phyloP scores from a whole-genome alignment of 2,329 filamentous ascomycete genomes.

The Diaporthe longicolla region DNA sequence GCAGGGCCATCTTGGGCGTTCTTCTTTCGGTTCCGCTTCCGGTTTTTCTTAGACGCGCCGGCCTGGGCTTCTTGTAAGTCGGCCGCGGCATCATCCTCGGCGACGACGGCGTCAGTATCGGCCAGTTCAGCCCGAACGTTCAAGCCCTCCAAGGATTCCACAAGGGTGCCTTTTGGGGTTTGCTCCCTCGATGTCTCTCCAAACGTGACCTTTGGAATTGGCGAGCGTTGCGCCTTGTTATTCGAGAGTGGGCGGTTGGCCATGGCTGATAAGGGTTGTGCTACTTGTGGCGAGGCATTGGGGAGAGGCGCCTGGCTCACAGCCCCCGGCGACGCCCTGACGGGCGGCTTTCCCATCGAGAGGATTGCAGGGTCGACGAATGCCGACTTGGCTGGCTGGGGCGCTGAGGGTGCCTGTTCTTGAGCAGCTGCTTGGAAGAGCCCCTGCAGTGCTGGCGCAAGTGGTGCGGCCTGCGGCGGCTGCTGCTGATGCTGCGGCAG shows the following conservation, averaged over 20 bases:
- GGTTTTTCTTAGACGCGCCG: constrained; percentile 49
- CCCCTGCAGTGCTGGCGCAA: constrained; percentile 44
- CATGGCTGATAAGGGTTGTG: constrained; percentile 41
- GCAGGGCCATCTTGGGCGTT: constrained; percentile 48
- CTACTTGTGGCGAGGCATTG: constrained; percentile 45
- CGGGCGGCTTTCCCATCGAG: constrained; percentile 70
- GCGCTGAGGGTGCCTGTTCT: constrained; percentile 46
- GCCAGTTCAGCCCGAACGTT: constrained; percentile 44
- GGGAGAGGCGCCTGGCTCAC: constrained; percentile 6
- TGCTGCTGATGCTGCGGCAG: constrained; percentile 23
- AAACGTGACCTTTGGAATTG: constrained; percentile 35
- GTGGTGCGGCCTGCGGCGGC: constrained; percentile 34
- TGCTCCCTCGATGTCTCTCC: constrained; percentile 37
- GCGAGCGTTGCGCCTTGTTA: constrained; percentile 34
- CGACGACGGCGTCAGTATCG: constrained; percentile 42
- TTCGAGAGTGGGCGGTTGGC: constrained; percentile 19
- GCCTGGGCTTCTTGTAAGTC: constrained; percentile 46
- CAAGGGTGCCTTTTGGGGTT: constrained; percentile 44
- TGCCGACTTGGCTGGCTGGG: constrained; percentile 52
- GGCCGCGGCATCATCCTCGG: constrained; percentile 43
- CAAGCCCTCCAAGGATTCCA: constrained; percentile 46
- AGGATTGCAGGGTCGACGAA: constrained; percentile 90
- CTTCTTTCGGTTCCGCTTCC: constrained; percentile 51
- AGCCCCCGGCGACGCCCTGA: constrained; percentile 43
- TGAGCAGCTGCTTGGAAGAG: constrained; percentile 45